Base-by-base conservation (phyloP, 805 yeast species). In the Candida golubevii region DNA sequence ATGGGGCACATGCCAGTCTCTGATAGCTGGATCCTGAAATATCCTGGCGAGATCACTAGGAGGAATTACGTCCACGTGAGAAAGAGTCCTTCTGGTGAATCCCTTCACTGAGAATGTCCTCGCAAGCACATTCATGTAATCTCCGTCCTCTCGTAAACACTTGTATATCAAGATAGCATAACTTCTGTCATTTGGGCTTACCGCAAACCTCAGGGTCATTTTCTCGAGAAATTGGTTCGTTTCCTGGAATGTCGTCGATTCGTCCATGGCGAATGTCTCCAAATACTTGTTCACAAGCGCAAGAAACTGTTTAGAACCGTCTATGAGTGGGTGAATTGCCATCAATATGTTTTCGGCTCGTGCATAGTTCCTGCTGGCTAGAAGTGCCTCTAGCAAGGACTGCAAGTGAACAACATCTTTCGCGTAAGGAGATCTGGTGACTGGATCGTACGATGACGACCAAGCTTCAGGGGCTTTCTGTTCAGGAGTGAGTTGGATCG, bases 301-400 rank as follows among this genome's bases (percentile, higher is more conserved):
- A 23, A 80, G 71, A 50, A 85, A 78, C 26, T 77, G 77, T 3
- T 73, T 66, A 27, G 61, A 45, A 41, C 50, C 62, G 47, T 53
- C 68, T 61, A 49, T 61, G 15, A 80, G 61, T 15, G 78, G 78
- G 39, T 80, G 74, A 38, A 88, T 69, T 3, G 89, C 82, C 42
- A 72, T 69, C 34, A 88, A 63, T 15, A 88, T 80, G 23, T 82
- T 67, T 50, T 79, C 80, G 0, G 96, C 95, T 56, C 96, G 72
- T 18, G 74, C 77, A 53, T 74, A 77, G 57, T 85, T 84, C 42
- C 75, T 74, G 30, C 85, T 76, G 36, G 80, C 78, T 29, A 88
- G 58, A 51, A 90, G 83, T 0, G 93, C 91, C 54, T 88, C 96
- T 34, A 88, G 70, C 31, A 88, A 64, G 3, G 90, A 78, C 81